Base-by-base conservation (phyloP, 306 rosid genomes). In the Castanospermum australe region DNA sequence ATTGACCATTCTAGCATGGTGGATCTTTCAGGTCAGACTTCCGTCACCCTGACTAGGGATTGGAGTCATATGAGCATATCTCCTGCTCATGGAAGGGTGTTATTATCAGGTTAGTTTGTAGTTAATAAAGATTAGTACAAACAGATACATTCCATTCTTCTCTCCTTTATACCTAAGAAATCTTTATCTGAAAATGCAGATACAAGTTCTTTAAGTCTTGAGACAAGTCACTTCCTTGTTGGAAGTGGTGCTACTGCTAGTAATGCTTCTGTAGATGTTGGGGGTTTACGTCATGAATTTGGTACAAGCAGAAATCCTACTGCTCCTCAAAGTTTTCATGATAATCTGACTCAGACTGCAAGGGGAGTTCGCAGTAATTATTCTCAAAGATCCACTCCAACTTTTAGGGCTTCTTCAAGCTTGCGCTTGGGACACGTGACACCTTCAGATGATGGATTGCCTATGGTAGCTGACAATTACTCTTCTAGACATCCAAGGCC, bases 331-430 rank as follows among this genome's bases (percentile, higher is more conserved):
- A 83, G 79, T 66, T 85, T 81, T 84, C 89, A 83, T 54, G 86
- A 86, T 81, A 74, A 82, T 41, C 56, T 81, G 59, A 52, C 86
- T 59, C 92, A 88, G 51, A 47, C 86, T 81, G 81, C 77, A 45
- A 88, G 96, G 82, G 90, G 96, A 64, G 88, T 79, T 70, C 87
- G 87, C 32, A 91, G 92, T 73, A 86, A 70, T 79, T 86, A 74
- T 80, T 82, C 94, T 84, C 94, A 93, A 73, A 91, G 97, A 74
- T 73, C 90, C 44, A 56, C 84, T 62, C 91, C 92, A 54, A 48
- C 86, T 71, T 82, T 85, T 67, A 82, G 94, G 83, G 88, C 94
- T 79, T 88, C 94, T 78, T 89, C 97, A 57, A 86, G 90, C 87
- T 45, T 86, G 80, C 83, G 74, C 36, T 60, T 88, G 86, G 94